Conservation (phyloP, 495 filamentous ascomycete genomes). For the Podospora pseudopauciseta region DNA sequence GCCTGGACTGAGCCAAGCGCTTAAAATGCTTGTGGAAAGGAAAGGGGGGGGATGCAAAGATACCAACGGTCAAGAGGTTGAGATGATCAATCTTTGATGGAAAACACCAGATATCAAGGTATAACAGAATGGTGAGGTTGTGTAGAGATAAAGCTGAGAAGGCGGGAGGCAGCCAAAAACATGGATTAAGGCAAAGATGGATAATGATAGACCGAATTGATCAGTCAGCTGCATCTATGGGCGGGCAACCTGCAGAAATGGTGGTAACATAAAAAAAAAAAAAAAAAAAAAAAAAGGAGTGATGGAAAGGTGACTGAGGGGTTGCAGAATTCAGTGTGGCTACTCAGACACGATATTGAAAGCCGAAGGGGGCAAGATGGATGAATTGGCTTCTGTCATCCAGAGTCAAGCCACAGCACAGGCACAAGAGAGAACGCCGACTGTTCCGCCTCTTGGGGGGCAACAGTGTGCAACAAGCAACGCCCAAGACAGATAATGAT, state of each 20-base stretch:
- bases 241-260: conserved; percentile 6
- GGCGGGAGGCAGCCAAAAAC: conserved; percentile 8
- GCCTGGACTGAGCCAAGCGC: conserved; percentile 19
- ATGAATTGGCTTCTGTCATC: neutral
- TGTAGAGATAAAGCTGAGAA: neutral
- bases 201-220: neutral
- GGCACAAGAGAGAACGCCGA: conserved; percentile 14
- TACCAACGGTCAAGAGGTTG: neutral
- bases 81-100: neutral
- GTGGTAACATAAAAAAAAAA: conserved; percentile 1
- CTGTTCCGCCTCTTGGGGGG: conserved; percentile 17
- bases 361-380: neutral
- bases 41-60: neutral
- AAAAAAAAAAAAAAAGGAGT: neutral
- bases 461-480: neutral
- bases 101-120: conserved; percentile 1
- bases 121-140: neutral
- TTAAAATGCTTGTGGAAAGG: conserved; percentile 7
- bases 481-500: neutral
- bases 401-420: conserved; percentile 11
- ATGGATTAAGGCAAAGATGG: neutral
- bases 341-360: neutral
- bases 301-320: neutral
- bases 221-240: conserved; percentile 5
- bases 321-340: neutral